Conservation (phyloP, 139 green algal species). For the Pleodorina starrii region DNA sequence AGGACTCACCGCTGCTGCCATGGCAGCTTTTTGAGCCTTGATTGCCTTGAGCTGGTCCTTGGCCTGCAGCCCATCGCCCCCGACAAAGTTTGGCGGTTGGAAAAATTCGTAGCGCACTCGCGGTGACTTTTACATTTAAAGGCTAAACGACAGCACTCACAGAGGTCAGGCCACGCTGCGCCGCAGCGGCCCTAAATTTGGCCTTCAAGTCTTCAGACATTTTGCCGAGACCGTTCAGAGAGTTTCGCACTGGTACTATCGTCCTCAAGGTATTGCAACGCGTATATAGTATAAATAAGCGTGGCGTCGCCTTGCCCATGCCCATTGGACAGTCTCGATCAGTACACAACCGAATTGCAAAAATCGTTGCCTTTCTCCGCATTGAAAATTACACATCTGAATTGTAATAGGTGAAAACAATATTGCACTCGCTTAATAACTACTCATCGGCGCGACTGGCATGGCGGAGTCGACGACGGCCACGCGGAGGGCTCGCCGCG, state of each 20-base stretch:
- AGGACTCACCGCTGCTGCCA: constrained; percentile 27
- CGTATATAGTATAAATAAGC: too few relatives aligned
- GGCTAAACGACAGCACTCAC: neutral
- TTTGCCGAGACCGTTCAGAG: too few relatives aligned
- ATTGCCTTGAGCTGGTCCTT: constrained; percentile 44
- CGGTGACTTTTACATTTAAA: neutral
- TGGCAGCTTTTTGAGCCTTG: constrained; percentile 26
- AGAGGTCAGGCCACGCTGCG: constrained; percentile 3
- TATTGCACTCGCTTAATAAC: too few relatives aligned
- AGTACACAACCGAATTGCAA: too few relatives aligned
- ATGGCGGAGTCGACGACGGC: constrained; percentile 9
- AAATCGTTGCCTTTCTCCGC: too few relatives aligned
- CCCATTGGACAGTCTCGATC: too few relatives aligned
- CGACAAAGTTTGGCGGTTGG: neutral
- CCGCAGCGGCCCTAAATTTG: constrained; percentile 37
- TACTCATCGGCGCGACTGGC: neutral
- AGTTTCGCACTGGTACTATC: too few relatives aligned
- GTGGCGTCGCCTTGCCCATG: too few relatives aligned
- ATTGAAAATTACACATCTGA: too few relatives aligned
- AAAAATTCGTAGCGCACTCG: neutral
- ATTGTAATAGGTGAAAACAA: too few relatives aligned
- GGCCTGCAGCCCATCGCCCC: neutral
- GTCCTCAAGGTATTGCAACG: too few relatives aligned
- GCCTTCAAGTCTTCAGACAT: constrained; percentile 48
- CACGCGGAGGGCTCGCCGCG: neutral